A percentile compares a stretch with the other conserved stretches of the same genome.
phyloP scores from a whole-genome alignment of 225 moss, liverwort and hornwort species.

The Neckera pumila region DNA sequence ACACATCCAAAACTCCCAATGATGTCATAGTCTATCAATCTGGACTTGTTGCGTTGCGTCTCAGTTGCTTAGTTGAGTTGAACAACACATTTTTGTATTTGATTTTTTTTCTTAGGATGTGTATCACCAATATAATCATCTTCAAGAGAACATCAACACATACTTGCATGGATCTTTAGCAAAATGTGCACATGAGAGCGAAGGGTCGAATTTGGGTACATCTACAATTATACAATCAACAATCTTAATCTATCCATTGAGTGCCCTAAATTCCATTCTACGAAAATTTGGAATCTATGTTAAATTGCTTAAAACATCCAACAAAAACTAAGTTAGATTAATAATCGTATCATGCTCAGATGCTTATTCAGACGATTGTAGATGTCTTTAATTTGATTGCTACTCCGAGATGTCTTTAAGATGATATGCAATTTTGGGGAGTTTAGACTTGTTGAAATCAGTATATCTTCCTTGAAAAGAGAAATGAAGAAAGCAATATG shows the following conservation, averaged over 20 bases:
- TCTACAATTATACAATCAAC: neutral
- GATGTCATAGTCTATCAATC: neutral
- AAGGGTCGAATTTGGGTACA: neutral
- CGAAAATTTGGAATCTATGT: neutral
- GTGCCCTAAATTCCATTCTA: neutral
- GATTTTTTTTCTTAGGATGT: neutral
- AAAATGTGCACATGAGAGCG: too few species aligned
- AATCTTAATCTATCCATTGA: neutral
- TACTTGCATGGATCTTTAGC: too few species aligned
- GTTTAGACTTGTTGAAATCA: too few species aligned
- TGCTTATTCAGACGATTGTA: neutral
- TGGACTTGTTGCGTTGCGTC: neutral
- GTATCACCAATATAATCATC: too few species aligned
- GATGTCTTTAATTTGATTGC: too few species aligned
- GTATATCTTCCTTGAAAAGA: too few species aligned
- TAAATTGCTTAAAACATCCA: neutral
- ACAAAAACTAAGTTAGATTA: neutral
- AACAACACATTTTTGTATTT: neutral
- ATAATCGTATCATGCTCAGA: neutral
- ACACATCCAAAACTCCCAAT: too few species aligned
- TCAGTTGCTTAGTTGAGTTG: neutral
- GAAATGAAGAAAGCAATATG: too few species aligned
- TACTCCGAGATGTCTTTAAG: too few species aligned
- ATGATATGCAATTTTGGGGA: too few species aligned
- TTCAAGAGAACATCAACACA: neutral